Base-by-base conservation (phyloP, 202 grass and related monocot species). In the Dendrocalamus latiflorus region DNA sequence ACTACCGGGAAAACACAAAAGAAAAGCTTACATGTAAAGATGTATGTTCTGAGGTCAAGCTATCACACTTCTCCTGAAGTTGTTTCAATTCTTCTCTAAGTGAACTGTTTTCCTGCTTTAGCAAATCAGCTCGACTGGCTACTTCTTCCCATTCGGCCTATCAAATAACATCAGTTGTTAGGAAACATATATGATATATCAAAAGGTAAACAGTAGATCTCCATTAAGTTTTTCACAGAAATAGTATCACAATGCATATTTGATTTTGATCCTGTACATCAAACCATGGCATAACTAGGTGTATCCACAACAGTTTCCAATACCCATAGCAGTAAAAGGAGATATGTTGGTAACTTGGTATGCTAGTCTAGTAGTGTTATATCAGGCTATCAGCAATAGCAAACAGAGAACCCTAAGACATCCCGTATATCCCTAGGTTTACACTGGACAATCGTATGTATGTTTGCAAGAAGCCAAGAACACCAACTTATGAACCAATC, bases 81-180 rank as follows among this genome's bases (percentile, higher is more conserved):
- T 76, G 90, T 77, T 95, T 88, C 79, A 93, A 68, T 86, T 95
- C 93, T 77, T 95, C 88, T 81, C 91, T 95, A 18, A 95, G 90
- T 75, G 90, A 92, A 82, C 74, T 81, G 53, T 95, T 95, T 87
- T 95, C 93, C 64, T 95, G 83, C 83, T 92, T 95, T 65, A 93
- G 88, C 56, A 88, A 84, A 76, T 78, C 90, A 66, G 88, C 93
- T 81, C 76, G 74, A 80, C 72, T 95, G 79, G 88, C 86, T 72
- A 95, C 88, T 84, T 92, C 88, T 79, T 93, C 93, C 90, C 93
- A 95, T 83, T 95, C 93, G 48, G 90, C 90, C 93, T 95, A 73
- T 62, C 57, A 60, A 30, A 82, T 55, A 72, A 11, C 42, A 82
- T 60, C 26, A 64, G 38, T 76, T 57, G 54, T 67, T 53, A 67